phyloP scores from a whole-genome alignment of 768 basidiomycete species.

The Tulasnella sp. region DNA sequence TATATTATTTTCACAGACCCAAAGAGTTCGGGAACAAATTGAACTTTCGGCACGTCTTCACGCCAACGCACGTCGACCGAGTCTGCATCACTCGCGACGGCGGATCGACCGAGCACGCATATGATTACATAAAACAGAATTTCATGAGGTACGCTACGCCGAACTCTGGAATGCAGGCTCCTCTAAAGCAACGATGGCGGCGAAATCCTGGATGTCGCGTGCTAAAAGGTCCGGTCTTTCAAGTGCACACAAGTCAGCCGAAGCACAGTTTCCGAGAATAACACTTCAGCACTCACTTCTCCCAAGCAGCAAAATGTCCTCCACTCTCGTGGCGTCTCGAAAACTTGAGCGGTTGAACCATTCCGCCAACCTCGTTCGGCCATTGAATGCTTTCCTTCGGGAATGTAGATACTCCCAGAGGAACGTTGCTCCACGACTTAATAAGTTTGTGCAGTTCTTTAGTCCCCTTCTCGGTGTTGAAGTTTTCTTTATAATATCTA shows the following conservation, averaged over 20 bases:
- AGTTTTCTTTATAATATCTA: constrained; percentile 6
- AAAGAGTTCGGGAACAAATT: too few species aligned
- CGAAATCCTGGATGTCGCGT: neutral
- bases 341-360: constrained; percentile 10
- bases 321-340: constrained; percentile 1
- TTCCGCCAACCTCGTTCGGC: constrained; percentile 6
- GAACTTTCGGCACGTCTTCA: too few species aligned
- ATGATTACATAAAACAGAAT: too few species aligned
- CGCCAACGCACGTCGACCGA: too few species aligned
- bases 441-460: neutral
- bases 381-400: neutral
- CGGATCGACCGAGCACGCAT: too few species aligned
- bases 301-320: constrained; percentile 12
- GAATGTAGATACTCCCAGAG: constrained; percentile 5
- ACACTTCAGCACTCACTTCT: neutral
- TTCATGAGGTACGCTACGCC: too few species aligned
- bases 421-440: neutral
- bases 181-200: neutral
- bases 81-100: too few species aligned
- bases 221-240: neutral
- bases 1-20: too few species aligned
- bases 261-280: neutral
- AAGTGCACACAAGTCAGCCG: neutral
- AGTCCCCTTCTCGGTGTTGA: neutral
- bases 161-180: neutral